phyloP scores from a whole-genome alignment of 2,329 filamentous ascomycete genomes.

The Fusarium torulosum region DNA sequence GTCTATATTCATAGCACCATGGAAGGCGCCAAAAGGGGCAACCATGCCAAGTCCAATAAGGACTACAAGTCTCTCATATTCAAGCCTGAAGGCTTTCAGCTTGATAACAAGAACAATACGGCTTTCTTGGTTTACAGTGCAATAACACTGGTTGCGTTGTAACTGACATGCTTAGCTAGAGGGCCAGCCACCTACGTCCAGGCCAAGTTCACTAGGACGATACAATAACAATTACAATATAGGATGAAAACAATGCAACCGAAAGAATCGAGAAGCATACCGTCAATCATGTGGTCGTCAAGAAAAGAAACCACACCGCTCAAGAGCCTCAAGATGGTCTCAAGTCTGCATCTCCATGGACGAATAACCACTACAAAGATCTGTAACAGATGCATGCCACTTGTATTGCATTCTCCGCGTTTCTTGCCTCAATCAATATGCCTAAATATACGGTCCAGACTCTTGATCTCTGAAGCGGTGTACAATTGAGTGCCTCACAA shows the following conservation, averaged over 20 bases:
- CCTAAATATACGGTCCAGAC: constrained; percentile 14
- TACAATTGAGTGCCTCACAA: constrained; percentile 8
- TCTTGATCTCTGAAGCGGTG: constrained; percentile 21
- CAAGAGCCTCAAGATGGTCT: constrained; percentile 27
- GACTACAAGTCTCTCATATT: no score
- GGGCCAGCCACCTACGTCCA: no score
- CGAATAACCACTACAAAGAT: constrained; percentile 18
- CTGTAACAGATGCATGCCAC: constrained; percentile 24
- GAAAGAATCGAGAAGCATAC: background rate
- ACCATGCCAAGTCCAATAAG: no score
- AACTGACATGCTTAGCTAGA: no score
- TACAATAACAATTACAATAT: no score
- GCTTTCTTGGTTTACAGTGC: no score
- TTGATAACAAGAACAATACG: no score
- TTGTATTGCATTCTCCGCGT: constrained; percentile 18
- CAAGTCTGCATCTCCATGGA: background rate
- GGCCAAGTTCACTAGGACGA: no score
- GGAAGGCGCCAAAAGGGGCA: no score
- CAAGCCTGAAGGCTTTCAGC: no score
- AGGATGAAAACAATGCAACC: background rate
- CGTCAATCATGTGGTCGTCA: background rate
- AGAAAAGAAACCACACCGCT: constrained; percentile 21
- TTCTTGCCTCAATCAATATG: constrained; percentile 13
- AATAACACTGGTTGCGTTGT: no score
- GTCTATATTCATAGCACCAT: no score